Evolutionary conservation across 805 yeast species (phyloP).

Genomic region (Scheffersomyces amazonensis): DNA sequence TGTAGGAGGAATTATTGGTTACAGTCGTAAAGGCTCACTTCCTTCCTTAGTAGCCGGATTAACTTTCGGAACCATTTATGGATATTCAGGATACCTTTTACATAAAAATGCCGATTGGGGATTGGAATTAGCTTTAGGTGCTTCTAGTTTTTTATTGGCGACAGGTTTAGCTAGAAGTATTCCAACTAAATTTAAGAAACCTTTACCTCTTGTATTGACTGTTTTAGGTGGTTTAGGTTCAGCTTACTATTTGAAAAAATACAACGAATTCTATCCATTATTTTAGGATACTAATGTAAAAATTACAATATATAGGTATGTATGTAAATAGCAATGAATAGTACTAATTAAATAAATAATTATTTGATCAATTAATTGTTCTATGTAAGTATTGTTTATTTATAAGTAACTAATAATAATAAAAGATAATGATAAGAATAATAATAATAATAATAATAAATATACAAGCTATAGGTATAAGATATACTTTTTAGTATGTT

Average conservation of each 20-base stretch:
- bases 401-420: too few relatives aligned
- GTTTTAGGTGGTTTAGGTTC: conserved; percentile 63
- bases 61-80: conserved; percentile 56
- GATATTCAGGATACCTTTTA: conserved; percentile 73
- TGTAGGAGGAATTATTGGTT: conserved; percentile 72
- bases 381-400: too few relatives aligned
- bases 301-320: too few relatives aligned
- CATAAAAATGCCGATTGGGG: conserved; percentile 76
- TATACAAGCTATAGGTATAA: too few relatives aligned
- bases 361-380: too few relatives aligned
- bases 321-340: too few relatives aligned
- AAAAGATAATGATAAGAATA: too few relatives aligned
- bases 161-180: conserved; percentile 75
- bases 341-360: too few relatives aligned
- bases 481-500: too few relatives aligned
- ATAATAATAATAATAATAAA: too few relatives aligned
- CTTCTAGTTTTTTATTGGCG: conserved; percentile 61
- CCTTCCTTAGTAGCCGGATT: conserved; percentile 82
- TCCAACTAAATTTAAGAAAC: conserved; percentile 59
- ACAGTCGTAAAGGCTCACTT: conserved; percentile 60
- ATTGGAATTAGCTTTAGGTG: conserved; percentile 72
- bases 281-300: too few relatives aligned
- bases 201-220: conserved; percentile 69
- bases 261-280: conserved; percentile 61
- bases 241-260: conserved; percentile 70